A percentile compares a stretch with the other conserved stretches of the same genome.
Evolutionary conservation across 306 rosid genomes (phyloP).

Genomic region (Cucumis cinereus): DNA sequence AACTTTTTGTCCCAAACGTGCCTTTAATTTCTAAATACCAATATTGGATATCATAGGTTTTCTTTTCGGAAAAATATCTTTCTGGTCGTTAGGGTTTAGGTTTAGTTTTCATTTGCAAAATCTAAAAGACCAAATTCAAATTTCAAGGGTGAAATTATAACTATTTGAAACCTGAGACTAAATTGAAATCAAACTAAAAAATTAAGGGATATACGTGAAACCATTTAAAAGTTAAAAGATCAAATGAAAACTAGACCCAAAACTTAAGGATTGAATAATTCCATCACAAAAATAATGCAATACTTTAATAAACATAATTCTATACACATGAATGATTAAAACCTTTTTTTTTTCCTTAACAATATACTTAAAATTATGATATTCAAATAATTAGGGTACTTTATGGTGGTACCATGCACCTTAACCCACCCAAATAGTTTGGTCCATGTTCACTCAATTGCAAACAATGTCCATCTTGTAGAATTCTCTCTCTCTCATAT

Average conservation of each 20-base stretch:
- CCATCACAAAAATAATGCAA: too few relatives aligned
- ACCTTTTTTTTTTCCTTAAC: not conserved
- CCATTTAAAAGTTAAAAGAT: too few relatives aligned
- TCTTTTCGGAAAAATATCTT: too few relatives aligned
- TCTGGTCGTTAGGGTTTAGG: too few relatives aligned
- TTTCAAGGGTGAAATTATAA: too few relatives aligned
- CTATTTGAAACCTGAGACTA: too few relatives aligned
- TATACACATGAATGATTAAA: not conserved
- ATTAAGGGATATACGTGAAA: too few relatives aligned
- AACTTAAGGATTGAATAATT: too few relatives aligned
- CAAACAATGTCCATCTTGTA: not conserved
- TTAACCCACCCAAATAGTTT: not conserved
- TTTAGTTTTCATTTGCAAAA: too few relatives aligned
- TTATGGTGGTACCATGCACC: not conserved
- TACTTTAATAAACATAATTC: not conserved
- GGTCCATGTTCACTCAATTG: slow-evolving; percentile 7
- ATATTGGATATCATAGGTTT: not conserved
- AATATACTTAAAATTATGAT: not conserved
- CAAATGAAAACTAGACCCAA: too few relatives aligned
- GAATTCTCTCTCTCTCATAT: not conserved
- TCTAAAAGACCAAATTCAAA: too few relatives aligned
- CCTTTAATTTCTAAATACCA: not conserved
- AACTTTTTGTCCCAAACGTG: not conserved
- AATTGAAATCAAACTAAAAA: too few relatives aligned
- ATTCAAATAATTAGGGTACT: not conserved